Percentiles rank a stretch among this genome's conserved stretches.
These are phyloP conservation scores for Symbiodinium natans DNA, from an alignment of 73 alveolate species.

Conservation along the genomic window DNA sequence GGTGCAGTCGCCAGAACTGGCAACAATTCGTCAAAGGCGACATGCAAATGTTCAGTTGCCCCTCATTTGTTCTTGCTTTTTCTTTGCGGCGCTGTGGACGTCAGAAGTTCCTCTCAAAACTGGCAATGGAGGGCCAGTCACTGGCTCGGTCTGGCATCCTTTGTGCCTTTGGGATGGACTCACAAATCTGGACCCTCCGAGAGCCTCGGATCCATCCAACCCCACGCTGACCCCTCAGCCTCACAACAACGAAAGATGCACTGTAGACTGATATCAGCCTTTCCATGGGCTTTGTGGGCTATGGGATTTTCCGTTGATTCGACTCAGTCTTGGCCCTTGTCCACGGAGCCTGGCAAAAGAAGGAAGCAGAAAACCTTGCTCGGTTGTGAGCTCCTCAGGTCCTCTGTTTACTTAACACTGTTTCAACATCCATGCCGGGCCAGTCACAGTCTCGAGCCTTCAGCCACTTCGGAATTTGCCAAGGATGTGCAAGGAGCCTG, in stretches of 20 bases:
- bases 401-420: too few relatives aligned
- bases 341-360: not conserved
- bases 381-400: too few relatives aligned
- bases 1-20: slow-evolving; percentile 67
- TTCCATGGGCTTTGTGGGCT: too few relatives aligned
- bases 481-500: slow-evolving; percentile 91
- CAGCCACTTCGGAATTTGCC: slow-evolving; percentile 93
- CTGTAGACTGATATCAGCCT: too few relatives aligned
- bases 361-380: not conserved
- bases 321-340: not conserved
- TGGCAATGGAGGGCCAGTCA: not conserved
- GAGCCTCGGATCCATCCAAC: too few relatives aligned
- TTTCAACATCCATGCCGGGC: too few relatives aligned
- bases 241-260: too few relatives aligned
- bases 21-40: too few relatives aligned
- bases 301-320: not conserved
- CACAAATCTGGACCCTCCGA: too few relatives aligned
- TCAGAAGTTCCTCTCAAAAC: not conserved
- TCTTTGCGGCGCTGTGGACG: not conserved
- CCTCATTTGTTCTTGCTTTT: not conserved
- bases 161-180: slow-evolving; percentile 56
- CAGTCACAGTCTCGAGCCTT: not conserved
- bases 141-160: slow-evolving; percentile 79
- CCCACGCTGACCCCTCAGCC: too few relatives aligned
- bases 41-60: too few relatives aligned